Conservation (phyloP, 106 monocot species). For the Allium sativum region DNA sequence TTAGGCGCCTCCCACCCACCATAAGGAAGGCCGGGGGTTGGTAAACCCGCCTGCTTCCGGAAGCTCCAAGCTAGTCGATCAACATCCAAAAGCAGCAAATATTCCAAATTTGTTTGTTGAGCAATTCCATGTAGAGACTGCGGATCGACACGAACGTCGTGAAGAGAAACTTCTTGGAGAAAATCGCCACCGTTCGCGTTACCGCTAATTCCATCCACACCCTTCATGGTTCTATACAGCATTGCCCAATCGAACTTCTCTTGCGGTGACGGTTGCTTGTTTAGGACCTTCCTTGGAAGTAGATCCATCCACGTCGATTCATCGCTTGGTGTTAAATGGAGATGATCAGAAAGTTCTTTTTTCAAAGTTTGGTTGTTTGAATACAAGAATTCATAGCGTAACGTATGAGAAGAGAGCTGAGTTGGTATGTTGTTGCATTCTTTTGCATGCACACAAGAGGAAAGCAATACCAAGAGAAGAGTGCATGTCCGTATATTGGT, state of each 20-base stretch:
- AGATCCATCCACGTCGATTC: constrained; percentile 69
- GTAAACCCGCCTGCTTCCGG: constrained; percentile 58
- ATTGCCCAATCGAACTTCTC: constrained; percentile 59
- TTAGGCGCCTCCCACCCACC: constrained; percentile 79
- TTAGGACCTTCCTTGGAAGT: constrained; percentile 39
- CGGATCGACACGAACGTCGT: constrained; percentile 71
- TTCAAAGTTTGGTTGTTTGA: constrained; percentile 22
- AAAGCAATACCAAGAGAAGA: neutral
- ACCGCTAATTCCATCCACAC: constrained; percentile 3
- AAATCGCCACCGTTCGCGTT: constrained; percentile 18
- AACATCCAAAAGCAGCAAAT: constrained; percentile 65
- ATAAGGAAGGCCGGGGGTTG: constrained; percentile 48
- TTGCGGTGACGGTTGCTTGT: neutral
- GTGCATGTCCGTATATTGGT: neutral
- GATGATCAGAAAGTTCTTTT: neutral
- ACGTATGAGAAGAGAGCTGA: constrained; percentile 51
- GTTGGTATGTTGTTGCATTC: constrained; percentile 68
- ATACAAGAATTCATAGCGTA: constrained; percentile 23
- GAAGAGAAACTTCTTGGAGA: constrained; percentile 56
- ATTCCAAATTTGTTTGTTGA: constrained; percentile 84
- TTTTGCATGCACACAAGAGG: constrained; percentile 10
- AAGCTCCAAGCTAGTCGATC: constrained; percentile 81
- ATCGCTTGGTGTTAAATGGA: constrained; percentile 49
- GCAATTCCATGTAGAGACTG: constrained; percentile 53
- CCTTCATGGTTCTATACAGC: constrained; percentile 45